These are phyloP conservation scores for Capsicum rhomboideum DNA, from an alignment of 257 asterid genomes.

Conservation along the genomic window DNA sequence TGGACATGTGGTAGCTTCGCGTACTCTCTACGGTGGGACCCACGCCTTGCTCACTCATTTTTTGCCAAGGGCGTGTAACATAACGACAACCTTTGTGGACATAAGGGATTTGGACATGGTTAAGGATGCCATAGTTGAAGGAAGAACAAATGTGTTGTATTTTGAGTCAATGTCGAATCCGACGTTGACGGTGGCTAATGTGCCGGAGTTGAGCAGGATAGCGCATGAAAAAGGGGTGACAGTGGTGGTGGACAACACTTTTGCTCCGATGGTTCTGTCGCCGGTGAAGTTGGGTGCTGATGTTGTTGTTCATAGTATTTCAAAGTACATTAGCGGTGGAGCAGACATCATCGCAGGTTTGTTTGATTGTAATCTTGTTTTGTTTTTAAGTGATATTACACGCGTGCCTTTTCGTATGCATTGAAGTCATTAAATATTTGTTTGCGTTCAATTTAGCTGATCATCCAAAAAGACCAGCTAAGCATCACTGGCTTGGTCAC, in stretches of 20 bases:
- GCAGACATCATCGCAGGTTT: slow-evolving; percentile 93
- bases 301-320: slow-evolving; percentile 84
- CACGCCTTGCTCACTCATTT: slow-evolving; percentile 76
- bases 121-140: slow-evolving; percentile 43
- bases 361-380: slow-evolving; percentile 12
- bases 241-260: slow-evolving; percentile 89
- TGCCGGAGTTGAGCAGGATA: slow-evolving; percentile 71
- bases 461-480: too few species aligned
- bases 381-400: background rate
- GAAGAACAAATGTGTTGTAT: slow-evolving; percentile 67
- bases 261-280: slow-evolving; percentile 91
- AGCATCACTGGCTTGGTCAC: too few species aligned
- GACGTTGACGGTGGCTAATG: slow-evolving; percentile 72
- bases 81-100: slow-evolving; percentile 86
- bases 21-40: slow-evolving; percentile 85
- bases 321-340: slow-evolving; percentile 91
- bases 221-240: slow-evolving; percentile 83
- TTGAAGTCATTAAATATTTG: background rate
- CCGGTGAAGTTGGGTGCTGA: slow-evolving; percentile 92
- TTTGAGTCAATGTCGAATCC: slow-evolving; percentile 82
- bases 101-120: slow-evolving; percentile 49
- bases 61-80: slow-evolving; percentile 71
- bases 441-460: background rate
- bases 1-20: slow-evolving; percentile 80
- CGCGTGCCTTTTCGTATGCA: background rate